Conservation (phyloP, 1,139 yeast species). For the Meyerozyma athensensis region DNA sequence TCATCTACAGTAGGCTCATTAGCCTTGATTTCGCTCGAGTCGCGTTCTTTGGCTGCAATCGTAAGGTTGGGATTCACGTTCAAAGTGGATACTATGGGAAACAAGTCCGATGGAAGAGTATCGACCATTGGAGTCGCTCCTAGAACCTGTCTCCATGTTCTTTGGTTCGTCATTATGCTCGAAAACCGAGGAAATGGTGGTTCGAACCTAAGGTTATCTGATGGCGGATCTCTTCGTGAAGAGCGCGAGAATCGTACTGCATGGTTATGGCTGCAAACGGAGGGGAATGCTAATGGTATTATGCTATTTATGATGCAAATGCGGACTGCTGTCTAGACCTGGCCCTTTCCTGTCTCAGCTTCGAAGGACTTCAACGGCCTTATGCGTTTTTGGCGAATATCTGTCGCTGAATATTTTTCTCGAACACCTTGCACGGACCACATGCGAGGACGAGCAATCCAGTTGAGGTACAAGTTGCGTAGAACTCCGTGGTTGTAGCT, state of each 20-base stretch:
- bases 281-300: too few species aligned
- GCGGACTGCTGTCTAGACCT: background rate
- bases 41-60: too few species aligned
- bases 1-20: too few species aligned
- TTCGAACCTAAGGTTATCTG: background rate
- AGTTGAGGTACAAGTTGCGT: slow-evolving; percentile 40
- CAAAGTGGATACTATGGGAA: background rate
- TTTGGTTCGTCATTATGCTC: background rate
- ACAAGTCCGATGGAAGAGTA: background rate
- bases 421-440: background rate
- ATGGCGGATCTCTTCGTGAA: too few species aligned
- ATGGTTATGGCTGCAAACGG: too few species aligned
- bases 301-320: background rate
- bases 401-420: background rate
- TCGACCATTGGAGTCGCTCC: background rate
- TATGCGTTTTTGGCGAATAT: background rate
- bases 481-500: slow-evolving; percentile 39
- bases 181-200: too few species aligned
- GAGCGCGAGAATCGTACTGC: too few species aligned
- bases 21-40: too few species aligned
- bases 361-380: background rate
- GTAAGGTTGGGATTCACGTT: background rate
- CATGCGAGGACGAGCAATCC: slow-evolving; percentile 43
- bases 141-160: background rate
- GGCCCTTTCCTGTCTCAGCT: background rate